Percentiles rank a stretch among this genome's conserved stretches.
These are phyloP conservation scores for Cordyceps javanica DNA, from an alignment of 2,329 filamentous ascomycete species.

Conservation along the genomic window DNA sequence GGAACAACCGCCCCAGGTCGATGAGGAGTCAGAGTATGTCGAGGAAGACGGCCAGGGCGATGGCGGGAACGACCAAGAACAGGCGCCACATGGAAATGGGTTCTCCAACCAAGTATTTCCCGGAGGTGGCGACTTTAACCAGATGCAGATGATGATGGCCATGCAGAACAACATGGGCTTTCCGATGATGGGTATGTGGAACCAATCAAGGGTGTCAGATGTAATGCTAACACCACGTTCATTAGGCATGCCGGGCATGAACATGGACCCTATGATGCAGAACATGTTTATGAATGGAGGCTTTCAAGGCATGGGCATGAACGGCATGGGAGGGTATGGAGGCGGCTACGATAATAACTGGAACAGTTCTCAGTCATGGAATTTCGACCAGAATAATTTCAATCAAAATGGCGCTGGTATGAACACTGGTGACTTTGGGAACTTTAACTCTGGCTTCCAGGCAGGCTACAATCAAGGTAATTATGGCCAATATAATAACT, in stretches of 20 bases:
- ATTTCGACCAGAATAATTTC: conserved; percentile 83
- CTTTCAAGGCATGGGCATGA: conserved; percentile 72
- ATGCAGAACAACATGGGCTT: conserved; percentile 66
- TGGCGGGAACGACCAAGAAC: conserved; percentile 28
- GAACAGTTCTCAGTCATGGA: conserved; percentile 77
- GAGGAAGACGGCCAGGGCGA: conserved; percentile 24
- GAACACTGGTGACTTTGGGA: conserved; percentile 73
- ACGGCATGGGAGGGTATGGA: conserved; percentile 71
- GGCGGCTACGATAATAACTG: conserved; percentile 69
- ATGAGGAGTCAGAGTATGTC: conserved; percentile 19
- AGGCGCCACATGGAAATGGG: conserved; percentile 29
- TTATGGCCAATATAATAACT: conserved; percentile 79
- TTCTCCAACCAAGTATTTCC: conserved; percentile 51
- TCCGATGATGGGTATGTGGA: conserved; percentile 78
- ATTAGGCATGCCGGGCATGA: conserved; percentile 72
- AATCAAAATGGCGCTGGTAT: conserved; percentile 79
- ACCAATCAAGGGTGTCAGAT: not conserved
- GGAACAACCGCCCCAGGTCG: conserved; percentile 16
- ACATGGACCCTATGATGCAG: conserved; percentile 78
- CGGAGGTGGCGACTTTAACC: conserved; percentile 61
- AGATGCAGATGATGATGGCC: conserved; percentile 77
- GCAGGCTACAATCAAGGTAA: conserved; percentile 79
- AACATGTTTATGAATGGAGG: conserved; percentile 75
- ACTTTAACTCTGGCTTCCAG: conserved; percentile 70
- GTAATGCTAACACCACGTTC: not conserved